These are phyloP conservation scores for Cinnamomum micranthum DNA, from an alignment of 164 flowering plant species.

Conservation along the genomic window DNA sequence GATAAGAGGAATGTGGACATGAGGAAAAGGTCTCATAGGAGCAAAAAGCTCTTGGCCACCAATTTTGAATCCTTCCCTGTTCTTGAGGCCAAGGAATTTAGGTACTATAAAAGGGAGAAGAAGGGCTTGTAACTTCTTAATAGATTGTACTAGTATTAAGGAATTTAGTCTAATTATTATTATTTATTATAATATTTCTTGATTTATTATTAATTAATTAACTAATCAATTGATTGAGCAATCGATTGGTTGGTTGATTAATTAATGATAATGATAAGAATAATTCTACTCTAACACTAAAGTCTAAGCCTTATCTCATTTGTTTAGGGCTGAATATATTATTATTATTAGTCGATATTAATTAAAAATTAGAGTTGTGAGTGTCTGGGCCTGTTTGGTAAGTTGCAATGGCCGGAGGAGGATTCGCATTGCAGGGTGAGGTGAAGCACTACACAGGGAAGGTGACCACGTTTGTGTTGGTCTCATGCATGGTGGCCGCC, in stretches of 20 bases:
- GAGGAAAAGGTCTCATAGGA: too few species aligned
- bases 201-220: too few species aligned
- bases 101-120: not conserved
- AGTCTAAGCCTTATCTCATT: too few species aligned
- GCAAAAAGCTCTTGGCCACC: too few species aligned
- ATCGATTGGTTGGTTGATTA: not conserved
- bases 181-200: too few species aligned
- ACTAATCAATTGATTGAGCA: not conserved
- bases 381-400: not conserved
- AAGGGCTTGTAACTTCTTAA: not conserved
- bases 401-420: conserved; percentile 26
- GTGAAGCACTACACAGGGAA: conserved; percentile 17
- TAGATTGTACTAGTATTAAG: not conserved
- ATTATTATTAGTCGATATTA: too few species aligned
- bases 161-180: not conserved
- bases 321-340: too few species aligned
- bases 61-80: too few species aligned
- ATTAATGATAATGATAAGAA: too few species aligned
- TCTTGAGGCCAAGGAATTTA: not conserved
- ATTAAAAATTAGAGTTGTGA: too few species aligned
- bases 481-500: conserved; percentile 30
- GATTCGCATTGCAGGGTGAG: conserved; percentile 11
- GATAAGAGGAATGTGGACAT: too few species aligned
- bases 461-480: conserved; percentile 24
- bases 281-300: too few species aligned